Base-by-base conservation (phyloP, 805 yeast genomes). In the Kluyveromyces nonfermentans region DNA sequence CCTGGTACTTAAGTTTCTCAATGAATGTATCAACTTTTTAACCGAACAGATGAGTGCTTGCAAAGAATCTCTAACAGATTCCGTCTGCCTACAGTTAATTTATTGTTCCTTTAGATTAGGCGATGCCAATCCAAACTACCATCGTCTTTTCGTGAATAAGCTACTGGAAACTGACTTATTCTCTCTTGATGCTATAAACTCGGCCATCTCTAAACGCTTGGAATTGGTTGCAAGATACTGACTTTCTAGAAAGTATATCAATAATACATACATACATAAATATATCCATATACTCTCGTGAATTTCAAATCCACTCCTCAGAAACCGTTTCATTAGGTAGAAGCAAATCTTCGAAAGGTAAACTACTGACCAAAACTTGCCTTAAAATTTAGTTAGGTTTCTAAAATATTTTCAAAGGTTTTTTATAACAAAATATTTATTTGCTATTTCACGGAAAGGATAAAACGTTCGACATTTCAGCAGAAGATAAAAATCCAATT, bases 91-190 rank as follows among this genome's bases (percentile, higher is more conserved):
- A 30, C 98, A 90, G 63, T 64, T 89, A 33, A 79, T 86, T 1
- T 90, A 89, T 64, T 85, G 96, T 51, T 82, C 95, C n/a, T 87
- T 83, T 57, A 81, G 95, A 32, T 68, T 90, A 42, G 80, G 83
- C 5, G 67, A 62, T 33, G 46, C 57, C 9, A 63, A 62, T 34
- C 44, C 40, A 22, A 63, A 63, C 42, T 63, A 57, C 46, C 64
- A 62, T 41, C 48, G 46, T 30, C 44, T 62, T 10, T 57, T 63
- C 48, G 35, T 62, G 6, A 59, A 62, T 48, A 56, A 56, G 45
- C 42, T 62, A 1, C 21, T 43, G 8, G 63, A 62, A 35, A 45
- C 55, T 0, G 40, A 42, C 1, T 37, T 62, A 2, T 61, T 57
- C 37, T 42, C 56, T 4, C 44, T 45, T 9, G 52, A 50, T 8